A percentile compares a stretch with the other conserved stretches of the same genome.
Conservation (phyloP, 345 rosid genomes). For the Dovyalis caffra region DNA sequence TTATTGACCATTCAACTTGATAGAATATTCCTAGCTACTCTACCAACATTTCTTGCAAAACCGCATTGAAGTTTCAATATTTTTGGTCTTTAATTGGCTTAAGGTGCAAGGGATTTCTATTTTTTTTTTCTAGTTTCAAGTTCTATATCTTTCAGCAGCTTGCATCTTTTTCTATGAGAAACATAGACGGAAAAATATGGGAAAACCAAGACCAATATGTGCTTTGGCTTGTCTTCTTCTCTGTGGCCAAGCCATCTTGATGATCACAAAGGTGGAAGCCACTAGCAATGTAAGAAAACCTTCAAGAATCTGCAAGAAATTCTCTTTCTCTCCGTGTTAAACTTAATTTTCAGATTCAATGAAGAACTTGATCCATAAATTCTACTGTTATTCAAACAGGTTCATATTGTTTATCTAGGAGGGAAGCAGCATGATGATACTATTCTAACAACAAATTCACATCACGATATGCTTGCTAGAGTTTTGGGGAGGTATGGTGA, state of each 20-base stretch:
- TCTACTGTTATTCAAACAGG: slow-evolving; percentile 31
- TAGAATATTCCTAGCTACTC: background rate
- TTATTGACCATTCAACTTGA: background rate
- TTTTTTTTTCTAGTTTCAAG: background rate
- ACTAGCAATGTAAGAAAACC: slow-evolving; percentile 18
- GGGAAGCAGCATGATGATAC: slow-evolving; percentile 48
- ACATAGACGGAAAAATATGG: slow-evolving; percentile 6
- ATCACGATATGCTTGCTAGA: slow-evolving; percentile 57
- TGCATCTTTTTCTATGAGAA: background rate
- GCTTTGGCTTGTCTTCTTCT: slow-evolving; percentile 18
- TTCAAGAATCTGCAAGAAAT: background rate
- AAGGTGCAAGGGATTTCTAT: background rate
- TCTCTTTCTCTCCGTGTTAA: background rate
- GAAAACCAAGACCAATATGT: slow-evolving; percentile 7
- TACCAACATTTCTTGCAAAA: slow-evolving; percentile 1
- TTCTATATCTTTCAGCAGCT: background rate
- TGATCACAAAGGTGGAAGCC: slow-evolving; percentile 16
- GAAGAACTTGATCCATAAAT: background rate
- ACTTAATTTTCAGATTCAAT: too few relatives aligned
- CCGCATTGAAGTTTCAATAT: background rate
- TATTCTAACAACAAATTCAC: slow-evolving; percentile 40
- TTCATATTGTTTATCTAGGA: slow-evolving; percentile 64
- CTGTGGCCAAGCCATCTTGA: slow-evolving; percentile 5
- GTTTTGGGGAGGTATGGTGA: slow-evolving; percentile 56
- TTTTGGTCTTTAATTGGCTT: background rate